Percentiles rank a stretch among this genome's conserved stretches.
phyloP scores from a whole-genome alignment of 805 yeast species.

The Metschnikowia santaceciliae region DNA sequence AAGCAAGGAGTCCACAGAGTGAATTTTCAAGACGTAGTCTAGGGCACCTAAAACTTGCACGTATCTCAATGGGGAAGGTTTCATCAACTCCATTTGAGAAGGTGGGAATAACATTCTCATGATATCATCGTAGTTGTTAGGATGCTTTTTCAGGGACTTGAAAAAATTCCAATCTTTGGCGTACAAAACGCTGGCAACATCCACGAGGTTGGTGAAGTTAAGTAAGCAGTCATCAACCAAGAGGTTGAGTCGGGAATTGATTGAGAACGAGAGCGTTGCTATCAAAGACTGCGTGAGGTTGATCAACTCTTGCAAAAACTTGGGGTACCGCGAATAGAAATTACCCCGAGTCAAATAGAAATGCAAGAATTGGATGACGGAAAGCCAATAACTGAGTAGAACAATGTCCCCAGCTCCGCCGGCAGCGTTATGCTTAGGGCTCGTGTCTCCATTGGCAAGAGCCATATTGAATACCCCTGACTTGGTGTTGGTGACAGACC shows the following conservation, averaged over 20 bases:
- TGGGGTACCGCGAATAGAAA: slow-evolving; percentile 53
- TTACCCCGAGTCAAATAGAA: slow-evolving; percentile 70
- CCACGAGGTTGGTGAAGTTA: slow-evolving; percentile 79
- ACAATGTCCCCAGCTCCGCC: slow-evolving; percentile 60
- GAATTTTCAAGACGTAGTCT: slow-evolving; percentile 77
- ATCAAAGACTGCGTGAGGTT: slow-evolving; percentile 55
- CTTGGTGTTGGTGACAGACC: slow-evolving; percentile 56
- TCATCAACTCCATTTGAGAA: slow-evolving; percentile 68
- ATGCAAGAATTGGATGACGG: slow-evolving; percentile 70
- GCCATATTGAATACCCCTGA: slow-evolving; percentile 54
- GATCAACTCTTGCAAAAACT: slow-evolving; percentile 53
- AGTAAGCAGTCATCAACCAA: slow-evolving; percentile 65
- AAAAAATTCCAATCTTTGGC: slow-evolving; percentile 62
- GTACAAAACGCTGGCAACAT: slow-evolving; percentile 69
- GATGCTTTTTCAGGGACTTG: slow-evolving; percentile 40
- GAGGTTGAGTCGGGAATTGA: slow-evolving; percentile 55
- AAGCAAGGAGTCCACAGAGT: slow-evolving; percentile 73
- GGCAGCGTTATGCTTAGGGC: slow-evolving; percentile 8
- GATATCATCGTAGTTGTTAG: slow-evolving; percentile 66
- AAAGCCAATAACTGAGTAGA: slow-evolving; percentile 80
- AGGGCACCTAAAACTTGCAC: slow-evolving; percentile 87
- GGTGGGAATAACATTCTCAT: slow-evolving; percentile 82
- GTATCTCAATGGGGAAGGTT: slow-evolving; percentile 83
- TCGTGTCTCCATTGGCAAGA: slow-evolving; percentile 18
- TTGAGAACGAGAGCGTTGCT: slow-evolving; percentile 62